Percentiles rank a stretch among this genome's conserved stretches.
Conservation (phyloP, 164 flowering plant genomes). For the Chimonanthus praecox region DNA sequence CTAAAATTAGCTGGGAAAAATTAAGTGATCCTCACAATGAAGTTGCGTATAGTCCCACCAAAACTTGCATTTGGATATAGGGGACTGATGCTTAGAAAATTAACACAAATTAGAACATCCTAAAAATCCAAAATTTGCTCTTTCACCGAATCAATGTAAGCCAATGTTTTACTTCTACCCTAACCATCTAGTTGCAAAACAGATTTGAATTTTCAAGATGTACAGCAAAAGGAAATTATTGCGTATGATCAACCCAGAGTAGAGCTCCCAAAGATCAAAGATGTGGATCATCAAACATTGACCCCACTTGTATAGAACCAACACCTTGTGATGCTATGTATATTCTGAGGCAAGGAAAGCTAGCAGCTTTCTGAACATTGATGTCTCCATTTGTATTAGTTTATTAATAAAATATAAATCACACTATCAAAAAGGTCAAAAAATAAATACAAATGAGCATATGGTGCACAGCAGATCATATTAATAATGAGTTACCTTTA, state of each 20-base stretch:
- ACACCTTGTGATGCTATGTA: neutral
- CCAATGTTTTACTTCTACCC: neutral
- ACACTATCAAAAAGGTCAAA: neutral
- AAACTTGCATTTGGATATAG: neutral
- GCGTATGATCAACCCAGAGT: neutral
- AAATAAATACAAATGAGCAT: neutral
- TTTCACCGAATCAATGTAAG: neutral
- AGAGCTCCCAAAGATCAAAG: neutral
- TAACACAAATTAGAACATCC: neutral
- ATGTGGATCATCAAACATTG: neutral
- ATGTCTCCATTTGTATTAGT: neutral
- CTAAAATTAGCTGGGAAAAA: neutral
- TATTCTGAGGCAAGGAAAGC: neutral
- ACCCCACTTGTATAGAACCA: neutral
- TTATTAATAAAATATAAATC: neutral
- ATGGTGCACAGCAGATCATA: neutral
- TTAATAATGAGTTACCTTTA: constrained; percentile 50
- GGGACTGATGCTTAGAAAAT: neutral
- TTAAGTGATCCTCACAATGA: neutral
- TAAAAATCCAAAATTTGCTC: neutral
- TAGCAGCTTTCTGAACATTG: neutral
- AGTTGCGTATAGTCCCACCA: neutral
- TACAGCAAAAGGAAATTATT: no score
- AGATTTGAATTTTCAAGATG: neutral
- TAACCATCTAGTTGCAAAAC: neutral